Percentiles rank a stretch among this genome's conserved stretches.
Evolutionary conservation across 2,329 filamentous ascomycete species (phyloP).

Genomic region (Ceratocystis albifundus): DNA sequence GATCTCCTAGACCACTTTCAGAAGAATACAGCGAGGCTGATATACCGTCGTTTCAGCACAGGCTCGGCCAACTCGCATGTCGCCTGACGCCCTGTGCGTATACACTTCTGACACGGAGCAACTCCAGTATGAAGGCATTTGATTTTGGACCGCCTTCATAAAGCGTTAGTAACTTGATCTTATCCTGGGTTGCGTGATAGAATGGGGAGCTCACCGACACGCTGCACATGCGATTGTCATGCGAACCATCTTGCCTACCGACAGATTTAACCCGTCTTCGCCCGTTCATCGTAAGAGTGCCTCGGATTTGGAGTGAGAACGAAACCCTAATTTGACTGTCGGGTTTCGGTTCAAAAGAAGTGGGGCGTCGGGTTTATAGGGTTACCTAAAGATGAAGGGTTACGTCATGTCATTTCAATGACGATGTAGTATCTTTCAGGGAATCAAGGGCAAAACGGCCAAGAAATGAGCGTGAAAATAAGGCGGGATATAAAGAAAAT

Average conservation of each 20-base stretch:
- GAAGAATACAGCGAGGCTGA: background rate
- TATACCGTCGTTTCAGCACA: slow-evolving; percentile 14
- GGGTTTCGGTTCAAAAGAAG: background rate
- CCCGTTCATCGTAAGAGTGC: background rate
- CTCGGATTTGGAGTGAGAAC: background rate
- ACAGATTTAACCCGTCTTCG: background rate
- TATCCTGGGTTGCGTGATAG: background rate
- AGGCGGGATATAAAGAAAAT: background rate
- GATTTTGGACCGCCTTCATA: slow-evolving; percentile 19
- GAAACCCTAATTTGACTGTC: background rate
- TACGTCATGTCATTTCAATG: background rate
- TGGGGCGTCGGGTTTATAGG: background rate
- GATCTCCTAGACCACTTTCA: background rate
- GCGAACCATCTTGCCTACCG: slow-evolving; percentile 16
- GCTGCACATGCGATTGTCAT: slow-evolving; percentile 19
- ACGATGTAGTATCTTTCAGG: background rate
- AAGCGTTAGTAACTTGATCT: background rate
- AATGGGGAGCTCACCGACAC: slow-evolving; percentile 16
- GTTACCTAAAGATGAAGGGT: background rate
- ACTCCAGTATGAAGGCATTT: slow-evolving; percentile 20
- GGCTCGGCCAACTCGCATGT: slow-evolving; percentile 17
- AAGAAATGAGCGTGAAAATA: background rate
- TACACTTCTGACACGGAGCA: slow-evolving; percentile 18
- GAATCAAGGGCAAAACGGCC: background rate
- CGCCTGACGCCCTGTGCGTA: slow-evolving; percentile 10